Conservation (phyloP, 225 moss, liverwort and hornwort genomes). For the Takakia lepidozioides region DNA sequence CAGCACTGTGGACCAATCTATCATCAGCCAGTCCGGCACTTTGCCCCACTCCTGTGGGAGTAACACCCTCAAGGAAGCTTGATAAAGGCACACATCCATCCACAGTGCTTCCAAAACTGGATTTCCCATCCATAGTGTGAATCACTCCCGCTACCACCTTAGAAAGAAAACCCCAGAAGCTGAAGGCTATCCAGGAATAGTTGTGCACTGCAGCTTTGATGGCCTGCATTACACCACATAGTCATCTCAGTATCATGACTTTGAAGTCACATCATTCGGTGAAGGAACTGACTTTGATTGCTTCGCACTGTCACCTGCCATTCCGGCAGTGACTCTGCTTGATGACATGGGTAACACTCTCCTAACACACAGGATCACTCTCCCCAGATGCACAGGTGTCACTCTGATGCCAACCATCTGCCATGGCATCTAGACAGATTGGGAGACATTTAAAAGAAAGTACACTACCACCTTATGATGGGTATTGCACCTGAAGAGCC, state of each 20-base stretch:
- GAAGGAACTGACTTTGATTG: too few relatives aligned
- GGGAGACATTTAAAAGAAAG: too few relatives aligned
- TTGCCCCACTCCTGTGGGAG: conserved; percentile 38
- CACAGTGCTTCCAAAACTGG: conserved; percentile 23
- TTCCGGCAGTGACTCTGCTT: too few relatives aligned
- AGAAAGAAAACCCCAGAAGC: conserved; percentile 69
- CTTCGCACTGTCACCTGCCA: too few relatives aligned
- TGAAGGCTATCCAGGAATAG: conserved; percentile 42
- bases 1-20: conserved; percentile 90
- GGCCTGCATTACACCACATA: conserved; percentile 45
- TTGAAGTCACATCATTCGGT: too few relatives aligned
- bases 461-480: too few relatives aligned
- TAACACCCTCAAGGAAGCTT: conserved; percentile 23
- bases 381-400: too few relatives aligned
- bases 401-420: too few relatives aligned
- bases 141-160: conserved; percentile 32
- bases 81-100: conserved; percentile 17
- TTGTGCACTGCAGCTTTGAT: conserved; percentile 83
- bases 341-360: too few relatives aligned
- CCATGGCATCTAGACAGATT: too few relatives aligned
- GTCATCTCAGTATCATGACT: too few relatives aligned
- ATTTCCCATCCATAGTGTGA: conserved; percentile 13
- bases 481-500: conserved; percentile 85
- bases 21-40: conserved; percentile 65
- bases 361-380: too few relatives aligned